Evolutionary conservation across 345 rosid genomes (phyloP).

Genomic region (Murraya paniculata): DNA sequence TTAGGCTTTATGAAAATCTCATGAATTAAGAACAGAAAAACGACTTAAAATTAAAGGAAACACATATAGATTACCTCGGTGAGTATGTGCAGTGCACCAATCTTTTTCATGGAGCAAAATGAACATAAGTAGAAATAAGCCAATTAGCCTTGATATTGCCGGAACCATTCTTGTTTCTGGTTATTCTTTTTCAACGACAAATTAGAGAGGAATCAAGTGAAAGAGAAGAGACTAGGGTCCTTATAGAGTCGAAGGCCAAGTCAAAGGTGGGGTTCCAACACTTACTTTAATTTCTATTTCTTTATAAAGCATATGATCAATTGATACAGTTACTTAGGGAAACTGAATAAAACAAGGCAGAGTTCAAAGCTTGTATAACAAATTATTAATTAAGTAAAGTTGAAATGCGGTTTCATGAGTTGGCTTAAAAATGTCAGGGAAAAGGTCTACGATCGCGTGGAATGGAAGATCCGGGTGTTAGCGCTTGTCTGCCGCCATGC

Average conservation of each 20-base stretch:
- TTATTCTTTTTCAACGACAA: slow-evolving; percentile 8
- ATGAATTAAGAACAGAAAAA: not conserved
- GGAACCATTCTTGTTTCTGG: no score
- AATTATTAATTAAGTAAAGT: slow-evolving; percentile 7
- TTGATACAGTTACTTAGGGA: slow-evolving; percentile 24
- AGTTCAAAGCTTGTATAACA: not conserved
- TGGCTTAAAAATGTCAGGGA: slow-evolving; percentile 21
- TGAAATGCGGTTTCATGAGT: slow-evolving; percentile 6
- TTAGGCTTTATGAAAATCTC: not conserved
- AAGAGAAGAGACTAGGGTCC: slow-evolving; percentile 18
- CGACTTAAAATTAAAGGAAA: not conserved
- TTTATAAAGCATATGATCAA: slow-evolving; percentile 4
- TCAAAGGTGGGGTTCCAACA: slow-evolving; percentile 35
- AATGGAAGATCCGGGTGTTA: slow-evolving; percentile 44
- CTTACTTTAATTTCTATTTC: not conserved
- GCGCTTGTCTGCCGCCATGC: slow-evolving; percentile 63
- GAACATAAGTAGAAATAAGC: slow-evolving; percentile 27
- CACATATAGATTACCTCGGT: slow-evolving; percentile 18
- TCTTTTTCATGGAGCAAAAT: slow-evolving; percentile 21
- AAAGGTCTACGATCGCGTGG: slow-evolving; percentile 38
- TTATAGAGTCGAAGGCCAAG: slow-evolving; percentile 34
- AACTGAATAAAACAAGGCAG: slow-evolving; percentile 20
- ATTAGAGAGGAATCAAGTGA: slow-evolving; percentile 22
- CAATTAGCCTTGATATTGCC: slow-evolving; percentile 16
- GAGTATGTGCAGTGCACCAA: slow-evolving; percentile 15